A percentile compares a stretch with the other conserved stretches of the same genome.
Evolutionary conservation across 345 rosid species (phyloP).

Genomic region (Carallia brachiata): DNA sequence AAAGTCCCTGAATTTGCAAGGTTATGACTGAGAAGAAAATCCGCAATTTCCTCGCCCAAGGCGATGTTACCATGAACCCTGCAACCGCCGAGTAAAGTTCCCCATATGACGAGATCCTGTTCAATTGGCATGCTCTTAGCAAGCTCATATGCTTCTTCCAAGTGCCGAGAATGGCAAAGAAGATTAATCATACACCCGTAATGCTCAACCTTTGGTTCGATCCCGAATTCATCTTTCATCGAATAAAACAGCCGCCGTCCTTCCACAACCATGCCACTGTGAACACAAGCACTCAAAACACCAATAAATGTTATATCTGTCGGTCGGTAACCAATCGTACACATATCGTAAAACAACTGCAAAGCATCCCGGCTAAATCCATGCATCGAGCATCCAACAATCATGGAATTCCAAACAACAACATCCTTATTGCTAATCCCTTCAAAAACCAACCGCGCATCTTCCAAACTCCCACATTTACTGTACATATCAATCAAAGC

Average conservation of each 20-base stretch:
- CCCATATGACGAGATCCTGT: slow-evolving; percentile 23
- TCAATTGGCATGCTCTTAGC: slow-evolving; percentile 23
- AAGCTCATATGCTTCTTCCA: slow-evolving; percentile 23
- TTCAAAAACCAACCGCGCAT: slow-evolving; percentile 25
- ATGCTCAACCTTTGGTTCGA: slow-evolving; percentile 28
- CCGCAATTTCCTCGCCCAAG: slow-evolving; percentile 45
- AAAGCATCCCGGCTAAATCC: slow-evolving; percentile 21
- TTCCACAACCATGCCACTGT: slow-evolving; percentile 21
- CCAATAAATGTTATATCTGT: slow-evolving; percentile 25
- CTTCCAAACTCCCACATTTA: slow-evolving; percentile 54
- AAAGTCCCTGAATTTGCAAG: slow-evolving; percentile 62
- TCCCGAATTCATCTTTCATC: slow-evolving; percentile 20
- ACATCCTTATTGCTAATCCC: slow-evolving; percentile 19
- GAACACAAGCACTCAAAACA: slow-evolving; percentile 22
- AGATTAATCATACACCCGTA: slow-evolving; percentile 29
- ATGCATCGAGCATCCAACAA: slow-evolving; percentile 20
- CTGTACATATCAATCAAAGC: slow-evolving; percentile 78
- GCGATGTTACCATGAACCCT: slow-evolving; percentile 23
- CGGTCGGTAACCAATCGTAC: slow-evolving; percentile 15
- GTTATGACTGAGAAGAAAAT: slow-evolving; percentile 46
- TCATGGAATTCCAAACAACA: slow-evolving; percentile 27
- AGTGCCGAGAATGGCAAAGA: slow-evolving; percentile 20
- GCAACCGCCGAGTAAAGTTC: slow-evolving; percentile 25
- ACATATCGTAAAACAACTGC: slow-evolving; percentile 21
- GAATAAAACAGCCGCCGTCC: slow-evolving; percentile 17